A percentile compares a stretch with the other conserved stretches of the same genome.
Conservation (phyloP, 2,329 filamentous ascomycete genomes). For the Drechslerella coelobrocha region DNA sequence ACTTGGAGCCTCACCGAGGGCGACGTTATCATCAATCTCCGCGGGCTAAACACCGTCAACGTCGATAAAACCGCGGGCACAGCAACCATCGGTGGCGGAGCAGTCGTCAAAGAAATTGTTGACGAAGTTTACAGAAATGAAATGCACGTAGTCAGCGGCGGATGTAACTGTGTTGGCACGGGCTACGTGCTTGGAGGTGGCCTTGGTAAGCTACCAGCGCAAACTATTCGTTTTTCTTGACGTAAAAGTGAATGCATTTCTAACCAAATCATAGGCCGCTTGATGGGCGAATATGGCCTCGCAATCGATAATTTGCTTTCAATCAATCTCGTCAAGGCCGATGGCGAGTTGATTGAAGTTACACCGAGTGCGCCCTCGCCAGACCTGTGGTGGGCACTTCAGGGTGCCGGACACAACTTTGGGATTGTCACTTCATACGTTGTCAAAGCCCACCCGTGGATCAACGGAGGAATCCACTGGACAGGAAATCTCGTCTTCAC, state of each 20-base stretch:
- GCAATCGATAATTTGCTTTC: constrained; percentile 60
- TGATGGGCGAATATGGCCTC: constrained; percentile 52
- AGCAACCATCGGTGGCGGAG: constrained; percentile 51
- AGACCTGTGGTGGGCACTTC: constrained; percentile 60
- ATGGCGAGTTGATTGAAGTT: constrained; percentile 57
- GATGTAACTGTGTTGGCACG: constrained; percentile 41
- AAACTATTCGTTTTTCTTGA: not conserved
- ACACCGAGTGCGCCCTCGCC: constrained; percentile 51
- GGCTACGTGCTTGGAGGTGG: constrained; percentile 42
- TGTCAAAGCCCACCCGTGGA: constrained; percentile 57
- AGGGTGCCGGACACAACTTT: constrained; percentile 60
- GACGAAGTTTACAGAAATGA: constrained; percentile 38
- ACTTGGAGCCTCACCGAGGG: constrained; percentile 31
- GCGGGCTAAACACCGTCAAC: constrained; percentile 28
- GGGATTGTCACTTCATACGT: constrained; percentile 60
- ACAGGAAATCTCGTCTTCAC: constrained; percentile 56
- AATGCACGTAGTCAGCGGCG: constrained; percentile 40
- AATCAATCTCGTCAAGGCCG: constrained; percentile 59
- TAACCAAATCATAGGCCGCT: constrained; percentile 22
- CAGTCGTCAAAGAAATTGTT: constrained; percentile 49
- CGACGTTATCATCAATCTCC: constrained; percentile 50
- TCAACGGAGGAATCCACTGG: constrained; percentile 52
- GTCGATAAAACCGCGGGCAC: constrained; percentile 47
- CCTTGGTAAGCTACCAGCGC: constrained; percentile 19
- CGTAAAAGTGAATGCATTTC: not conserved